Evolutionary conservation across 805 yeast genomes (phyloP).

Genomic region (Alloascoidea africana): DNA sequence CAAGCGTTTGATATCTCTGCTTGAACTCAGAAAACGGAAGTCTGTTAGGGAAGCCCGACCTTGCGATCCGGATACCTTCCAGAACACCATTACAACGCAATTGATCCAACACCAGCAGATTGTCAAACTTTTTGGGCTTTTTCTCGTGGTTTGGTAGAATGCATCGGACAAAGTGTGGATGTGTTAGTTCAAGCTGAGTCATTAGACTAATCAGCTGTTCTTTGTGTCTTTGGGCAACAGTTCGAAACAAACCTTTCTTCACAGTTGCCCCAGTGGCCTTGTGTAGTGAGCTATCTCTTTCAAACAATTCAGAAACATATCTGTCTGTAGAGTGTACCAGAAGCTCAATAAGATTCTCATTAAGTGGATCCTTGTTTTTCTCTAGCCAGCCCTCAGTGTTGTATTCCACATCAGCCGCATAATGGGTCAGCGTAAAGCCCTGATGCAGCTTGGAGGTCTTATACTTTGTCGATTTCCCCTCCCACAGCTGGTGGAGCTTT

Average conservation of each 20-base stretch:
- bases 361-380: conserved; percentile 88
- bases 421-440: conserved; percentile 79
- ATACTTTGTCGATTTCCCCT: conserved; percentile 36
- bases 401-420: conserved; percentile 95
- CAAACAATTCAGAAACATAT: conserved; percentile 43
- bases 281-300: conserved; percentile 16
- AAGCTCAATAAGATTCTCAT: conserved; percentile 52
- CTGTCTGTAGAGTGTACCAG: conserved; percentile 39
- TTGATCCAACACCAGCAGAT: conserved; percentile 69
- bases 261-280: conserved; percentile 12
- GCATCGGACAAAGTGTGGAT: conserved; percentile 95
- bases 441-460: conserved; percentile 56
- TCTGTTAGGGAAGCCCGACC: conserved; percentile 95
- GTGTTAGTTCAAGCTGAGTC: conserved; percentile 60
- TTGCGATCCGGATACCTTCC: conserved; percentile 93
- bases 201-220: conserved; percentile 65
- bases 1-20: conserved; percentile 58
- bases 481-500: conserved; percentile 58
- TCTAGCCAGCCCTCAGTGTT: conserved; percentile 86
- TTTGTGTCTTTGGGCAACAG: conserved; percentile 81
- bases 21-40: conserved; percentile 72
- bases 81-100: conserved; percentile 93
- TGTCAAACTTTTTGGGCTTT: conserved; percentile 56
- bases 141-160: conserved; percentile 79
- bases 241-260: conserved; percentile 36